Evolutionary conservation across 352 stramenopile genomes (phyloP).

Genomic region (Pythium aphanidermatum): DNA sequence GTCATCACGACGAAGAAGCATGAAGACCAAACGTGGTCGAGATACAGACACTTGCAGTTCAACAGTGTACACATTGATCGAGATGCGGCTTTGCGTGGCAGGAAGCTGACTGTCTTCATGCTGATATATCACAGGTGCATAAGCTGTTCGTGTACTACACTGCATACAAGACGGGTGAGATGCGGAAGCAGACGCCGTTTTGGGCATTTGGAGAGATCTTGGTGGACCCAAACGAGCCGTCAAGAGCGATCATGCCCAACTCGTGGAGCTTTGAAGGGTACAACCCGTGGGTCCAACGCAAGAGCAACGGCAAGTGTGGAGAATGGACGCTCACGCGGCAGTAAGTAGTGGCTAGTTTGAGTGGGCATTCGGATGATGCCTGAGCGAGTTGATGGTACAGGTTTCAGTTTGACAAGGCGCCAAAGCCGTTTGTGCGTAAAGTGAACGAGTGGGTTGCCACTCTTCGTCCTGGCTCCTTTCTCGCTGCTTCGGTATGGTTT

Average conservation of each 20-base stretch:
- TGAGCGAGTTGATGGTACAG: conserved; percentile 2
- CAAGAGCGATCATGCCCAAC: conserved; percentile 56
- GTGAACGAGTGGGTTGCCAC: conserved; percentile 56
- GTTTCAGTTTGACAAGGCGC: conserved; percentile 40
- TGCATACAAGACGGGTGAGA: conserved; percentile 68
- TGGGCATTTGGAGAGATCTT: conserved; percentile 70
- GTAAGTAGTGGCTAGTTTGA: conserved; percentile 12
- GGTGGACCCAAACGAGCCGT: conserved; percentile 73
- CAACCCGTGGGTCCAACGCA: conserved; percentile 46
- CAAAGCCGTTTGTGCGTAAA: conserved; percentile 37
- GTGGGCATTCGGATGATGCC: not conserved
- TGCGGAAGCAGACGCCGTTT: conserved; percentile 50
- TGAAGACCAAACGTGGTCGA: conserved; percentile 46
- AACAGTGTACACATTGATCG: conserved; percentile 37
- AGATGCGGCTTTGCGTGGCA: not conserved
- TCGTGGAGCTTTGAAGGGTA: conserved; percentile 69
- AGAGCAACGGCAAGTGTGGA: conserved; percentile 66
- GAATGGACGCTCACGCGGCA: conserved; percentile 58
- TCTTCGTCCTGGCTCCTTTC: conserved; percentile 46
- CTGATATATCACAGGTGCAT: conserved; percentile 27
- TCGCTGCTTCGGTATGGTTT: conserved; percentile 57
- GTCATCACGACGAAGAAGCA: conserved; percentile 46
- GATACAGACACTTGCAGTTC: conserved; percentile 67
- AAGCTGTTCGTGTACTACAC: conserved; percentile 83
- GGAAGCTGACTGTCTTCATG: not conserved